Conservation (phyloP, 2,329 filamentous ascomycete species). For the Periconia macrospinosa region DNA sequence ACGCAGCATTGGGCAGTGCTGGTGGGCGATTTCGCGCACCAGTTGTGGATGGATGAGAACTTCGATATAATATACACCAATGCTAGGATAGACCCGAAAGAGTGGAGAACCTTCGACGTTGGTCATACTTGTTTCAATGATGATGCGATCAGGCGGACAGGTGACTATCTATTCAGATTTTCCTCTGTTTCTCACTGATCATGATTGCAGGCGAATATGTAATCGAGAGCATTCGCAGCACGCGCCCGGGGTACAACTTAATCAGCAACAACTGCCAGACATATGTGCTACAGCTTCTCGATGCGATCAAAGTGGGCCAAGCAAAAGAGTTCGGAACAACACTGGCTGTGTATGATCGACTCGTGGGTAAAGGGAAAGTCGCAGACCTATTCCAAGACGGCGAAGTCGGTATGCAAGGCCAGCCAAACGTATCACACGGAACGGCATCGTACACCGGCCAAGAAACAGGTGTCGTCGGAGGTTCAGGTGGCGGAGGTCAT, state of each 20-base stretch:
- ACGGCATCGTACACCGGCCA: background rate
- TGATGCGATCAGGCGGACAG: slow-evolving; percentile 11
- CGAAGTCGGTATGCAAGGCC: slow-evolving; percentile 31
- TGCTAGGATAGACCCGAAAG: slow-evolving; percentile 9
- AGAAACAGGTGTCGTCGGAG: slow-evolving; percentile 13
- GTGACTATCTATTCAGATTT: background rate
- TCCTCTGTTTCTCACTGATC: background rate
- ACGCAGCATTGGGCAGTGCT: slow-evolving; percentile 64
- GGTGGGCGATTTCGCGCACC: slow-evolving; percentile 58
- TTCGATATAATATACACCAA: slow-evolving; percentile 62
- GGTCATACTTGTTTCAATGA: slow-evolving; percentile 15
- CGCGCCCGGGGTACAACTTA: slow-evolving; percentile 57
- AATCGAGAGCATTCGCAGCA: slow-evolving; percentile 55
- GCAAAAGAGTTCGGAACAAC: slow-evolving; percentile 58
- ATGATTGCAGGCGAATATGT: slow-evolving; percentile 51
- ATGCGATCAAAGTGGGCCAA: slow-evolving; percentile 56
- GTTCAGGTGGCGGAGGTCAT: slow-evolving; percentile 3
- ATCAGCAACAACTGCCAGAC: slow-evolving; percentile 65
- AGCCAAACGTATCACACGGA: slow-evolving; percentile 2
- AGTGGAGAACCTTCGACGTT: slow-evolving; percentile 14
- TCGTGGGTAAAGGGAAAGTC: slow-evolving; percentile 55
- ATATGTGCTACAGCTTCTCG: slow-evolving; percentile 56
- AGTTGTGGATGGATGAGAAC: slow-evolving; percentile 65
- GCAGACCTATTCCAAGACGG: slow-evolving; percentile 54
- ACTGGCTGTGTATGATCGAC: slow-evolving; percentile 56